Base-by-base conservation (phyloP, 2,329 filamentous ascomycete species). In the Arthroderma uncinatum region DNA sequence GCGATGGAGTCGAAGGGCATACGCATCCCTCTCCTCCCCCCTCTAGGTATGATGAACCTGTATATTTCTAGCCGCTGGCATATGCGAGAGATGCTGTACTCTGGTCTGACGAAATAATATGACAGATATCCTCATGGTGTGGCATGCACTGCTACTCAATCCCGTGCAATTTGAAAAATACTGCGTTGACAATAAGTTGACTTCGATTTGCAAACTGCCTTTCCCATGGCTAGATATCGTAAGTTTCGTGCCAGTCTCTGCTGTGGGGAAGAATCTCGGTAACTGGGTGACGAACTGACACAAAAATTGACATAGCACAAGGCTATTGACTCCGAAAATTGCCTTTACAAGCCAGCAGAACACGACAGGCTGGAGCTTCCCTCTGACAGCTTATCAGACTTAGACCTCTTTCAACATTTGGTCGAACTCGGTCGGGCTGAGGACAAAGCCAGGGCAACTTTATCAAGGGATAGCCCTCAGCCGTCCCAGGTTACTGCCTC, bases 121-220 rank as follows among this genome's bases (percentile, higher is more conserved):
- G 21, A 19, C 33, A 57, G 48, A 33, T 33, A 33, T 33, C 30
- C 30, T 33, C 30, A 33, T 33, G 30, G 67, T 71, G 0, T 73
- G 70, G 71, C 71, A 73, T 52, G 62, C 71, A 0, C 66, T 68
- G 5, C 60, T 73, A 36, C 61, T 72, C 2, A 73, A 73, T 30
- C 68, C 71, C 0, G 57, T 48, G 0, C 21, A 63, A 1, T 64
- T 57, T 58, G 34, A 36, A 30, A 16, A 42, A 21, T 40, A 55
- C 28, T 30, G 42, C 36, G 7, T n/a, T 10, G 53, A 60, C 4
- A 58, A 8, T 44, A 33, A 10, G 30, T 2, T 33, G 30, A 10
- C 10, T 33, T 56, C 0, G 12, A 50, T n/a, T 21, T 48, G 0
- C 4, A 53, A 6, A 58, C 61, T 14, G 33, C 30, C 21, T 42